Evolutionary conservation across 805 yeast genomes (phyloP).

Genomic region (Priceomyces castillae): DNA sequence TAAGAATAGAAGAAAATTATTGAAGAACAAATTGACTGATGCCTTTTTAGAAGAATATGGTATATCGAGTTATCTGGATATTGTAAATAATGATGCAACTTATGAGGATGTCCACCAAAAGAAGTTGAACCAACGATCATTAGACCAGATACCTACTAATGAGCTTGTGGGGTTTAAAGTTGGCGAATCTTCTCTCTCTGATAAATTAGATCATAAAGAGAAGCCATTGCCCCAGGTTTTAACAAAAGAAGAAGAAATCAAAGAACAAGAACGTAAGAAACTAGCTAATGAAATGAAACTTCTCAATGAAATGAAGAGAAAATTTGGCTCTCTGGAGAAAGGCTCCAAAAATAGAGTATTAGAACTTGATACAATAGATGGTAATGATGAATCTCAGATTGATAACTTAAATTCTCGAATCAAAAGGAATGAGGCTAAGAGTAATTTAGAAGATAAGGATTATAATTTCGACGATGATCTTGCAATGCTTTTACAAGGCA

Average conservation of each 20-base stretch:
- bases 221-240: slow-evolving; percentile 10
- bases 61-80: slow-evolving; percentile 26
- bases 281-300: slow-evolving; percentile 27
- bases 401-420: slow-evolving; percentile 23
- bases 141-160: slow-evolving; percentile 22
- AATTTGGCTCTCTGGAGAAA: slow-evolving; percentile 17
- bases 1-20: slow-evolving; percentile 27
- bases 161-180: slow-evolving; percentile 37
- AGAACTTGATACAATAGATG: slow-evolving; percentile 34
- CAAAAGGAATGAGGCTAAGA: slow-evolving; percentile 1
- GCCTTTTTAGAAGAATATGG: slow-evolving; percentile 41
- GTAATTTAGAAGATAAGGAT: background rate
- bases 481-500: slow-evolving; percentile 5
- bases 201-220: background rate
- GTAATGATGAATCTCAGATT: slow-evolving; percentile 22
- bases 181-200: slow-evolving; percentile 23
- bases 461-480: slow-evolving; percentile 6
- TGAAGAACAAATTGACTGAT: slow-evolving; percentile 27
- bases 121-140: slow-evolving; percentile 15
- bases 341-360: slow-evolving; percentile 18
- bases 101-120: slow-evolving; percentile 22
- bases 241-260: slow-evolving; percentile 26
- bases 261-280: slow-evolving; percentile 20
- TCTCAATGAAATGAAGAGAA: slow-evolving; percentile 26
- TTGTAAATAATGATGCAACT: slow-evolving; percentile 26